Base-by-base conservation (phyloP, 1,139 yeast species). In the Casaregolazyma lundiana region DNA sequence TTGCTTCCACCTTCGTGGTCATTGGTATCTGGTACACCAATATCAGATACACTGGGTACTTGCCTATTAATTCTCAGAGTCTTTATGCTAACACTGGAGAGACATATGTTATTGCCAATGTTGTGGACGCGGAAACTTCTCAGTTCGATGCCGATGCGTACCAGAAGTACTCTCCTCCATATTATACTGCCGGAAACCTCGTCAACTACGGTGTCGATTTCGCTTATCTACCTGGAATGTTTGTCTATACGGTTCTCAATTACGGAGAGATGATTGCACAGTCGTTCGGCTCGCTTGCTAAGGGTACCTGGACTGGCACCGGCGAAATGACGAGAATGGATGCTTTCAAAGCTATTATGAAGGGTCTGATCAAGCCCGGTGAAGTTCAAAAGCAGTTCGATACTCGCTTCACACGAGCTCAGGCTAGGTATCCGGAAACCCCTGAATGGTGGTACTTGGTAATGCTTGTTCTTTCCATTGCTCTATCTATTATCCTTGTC, bases 391-490 rank as follows among this genome's bases (percentile, higher is more conserved):
- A 26, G 32, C 32, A 65, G 50, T 59, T 71, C 19, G 86, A 80
- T 54, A 77, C 83, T 0, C 83, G 79, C 52, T 70, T 77, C 39
- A 68, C 70, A 45, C 74, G 78, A 76, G 78, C 79, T 81, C 53
- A 69, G 81, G 55, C 69, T 21, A 65, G 66, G 18, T 78, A 78
- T 59, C 70, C 69, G 35, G 86, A 80, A 55, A 84, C 78, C 18
- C 85, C 86, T 11, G 81, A 78, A 49, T 75, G 76, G 76, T 77
- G 78, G 72, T 81, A 74, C 54, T 53, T 76, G 18, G 47, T 65
- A 9, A 70, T 80, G 13, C 62, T 80, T 47, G 54, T 69, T 6
- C 53, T 71, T 24, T 69, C 77, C n/a, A 59, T 76, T 21, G 66
- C 65, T 5, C 62, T 77, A 47, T 76, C 75, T 11, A 66, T 76